Base-by-base conservation (phyloP, 345 rosid species). In the Passiflora organensis region DNA sequence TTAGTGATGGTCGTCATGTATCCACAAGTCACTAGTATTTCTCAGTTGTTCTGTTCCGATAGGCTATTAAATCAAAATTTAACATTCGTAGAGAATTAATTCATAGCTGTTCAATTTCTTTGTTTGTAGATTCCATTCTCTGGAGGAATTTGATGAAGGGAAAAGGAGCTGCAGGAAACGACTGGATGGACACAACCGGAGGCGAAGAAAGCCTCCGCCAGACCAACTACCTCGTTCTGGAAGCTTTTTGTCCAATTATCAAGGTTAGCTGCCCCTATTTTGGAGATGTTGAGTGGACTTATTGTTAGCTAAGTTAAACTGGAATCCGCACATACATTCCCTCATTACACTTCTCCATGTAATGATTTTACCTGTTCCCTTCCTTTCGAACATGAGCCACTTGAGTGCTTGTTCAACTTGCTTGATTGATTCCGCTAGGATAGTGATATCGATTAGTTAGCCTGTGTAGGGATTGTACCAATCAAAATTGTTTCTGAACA, bases 81-180 rank as follows among this genome's bases (percentile, higher is more conserved):
- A n/a, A n/a, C n/a, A n/a, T n/a, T n/a, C n/a, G n/a, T 24, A 13
- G 25, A 13, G n/a, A 22, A 20, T 6, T 21, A 48, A 23, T 51
- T 21, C 53, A 44, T 18, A 34, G 17, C 64, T 3, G 51, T 43
- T 62, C 5, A 15, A 41, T 38, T 36, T 17, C 18, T 34, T 16
- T 14, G 56, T 56, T 41, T 32, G 17, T 51, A 79, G 84, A 67
- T 76, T 79, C 67, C 84, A 76, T 70, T 62, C 75, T 22, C 64
- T 76, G 56, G 84, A 79, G 67, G 81, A 76, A 47, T 79, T 79
- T 65, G 84, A 79, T 23, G 84, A 79, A 62, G 80, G 84, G 43
- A 79, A 76, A 63, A 64, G 84, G 66, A 79, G 84, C 54, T 79
- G 84, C 76, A 73, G 84, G 67, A 79, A 73, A 58, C 84, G 80